Evolutionary conservation across 129 eudicot genomes (phyloP), one percentile per base, ranked within the genome.

Genomic region (Gnaphalium uliginosum): DNA sequence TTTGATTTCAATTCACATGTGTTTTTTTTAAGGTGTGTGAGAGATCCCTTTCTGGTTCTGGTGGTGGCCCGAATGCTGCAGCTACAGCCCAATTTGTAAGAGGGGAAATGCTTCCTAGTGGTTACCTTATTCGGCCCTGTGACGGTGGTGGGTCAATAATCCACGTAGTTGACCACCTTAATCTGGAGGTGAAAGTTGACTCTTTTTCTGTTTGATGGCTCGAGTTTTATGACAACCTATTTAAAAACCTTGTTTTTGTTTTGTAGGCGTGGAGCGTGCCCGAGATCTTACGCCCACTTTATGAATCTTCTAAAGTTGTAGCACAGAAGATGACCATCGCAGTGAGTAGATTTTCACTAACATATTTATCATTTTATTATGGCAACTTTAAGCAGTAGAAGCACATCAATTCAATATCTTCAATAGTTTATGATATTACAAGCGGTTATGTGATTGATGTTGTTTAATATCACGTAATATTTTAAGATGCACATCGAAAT

Each of bases 101-200:
- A 77, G 98, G 88, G 37, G 97, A 90, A 82, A 87, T 90, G 91
- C 95, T 90, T 82, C 97, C 98, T 15, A 90, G 97, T 72, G 98
- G 98, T 67, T 94, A 94, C 79, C 69, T 94, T 80, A 84, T 94
- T 76, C 84, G 98, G 53, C 96, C 98, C 23, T 94, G 98, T 84
- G 98, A 94, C 60, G 98, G 98, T 63, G 98, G 98, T 19, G 98
- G 98, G n/a, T 94, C 98, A 4, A 94, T 94, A 5, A 84, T 94
- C 68, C 98, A 94, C 80, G 90, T 94, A 63, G 98, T 94, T 70
- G 98, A 93, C 73, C 98, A 93, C 84, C 86, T 93, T 53, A 90
- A 90, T 84, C 92, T 93, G 10, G 89, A 88, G 97, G 96, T 89
- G 57, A 66, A 35, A 46, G 53, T 21, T 33, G 71, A 8, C 21